These are phyloP conservation scores for Acanthamoeba lenticulata DNA, from an alignment of 208 protist species.

Conservation along the genomic window DNA sequence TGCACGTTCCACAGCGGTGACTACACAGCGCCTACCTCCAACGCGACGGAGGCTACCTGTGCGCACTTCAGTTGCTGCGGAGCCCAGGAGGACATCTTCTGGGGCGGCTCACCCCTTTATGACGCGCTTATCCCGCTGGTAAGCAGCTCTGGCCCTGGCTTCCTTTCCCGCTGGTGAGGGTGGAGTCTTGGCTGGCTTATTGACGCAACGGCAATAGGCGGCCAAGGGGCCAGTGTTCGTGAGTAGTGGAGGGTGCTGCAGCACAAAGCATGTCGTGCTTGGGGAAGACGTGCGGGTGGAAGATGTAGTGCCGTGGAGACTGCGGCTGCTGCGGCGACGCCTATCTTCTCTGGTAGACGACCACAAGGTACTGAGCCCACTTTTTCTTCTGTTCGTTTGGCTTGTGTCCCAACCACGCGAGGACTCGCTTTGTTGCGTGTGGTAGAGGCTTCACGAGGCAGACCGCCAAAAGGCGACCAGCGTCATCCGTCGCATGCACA, in stretches of 20 bases:
- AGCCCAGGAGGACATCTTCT: background rate
- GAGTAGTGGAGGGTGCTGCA: slow-evolving; percentile 9
- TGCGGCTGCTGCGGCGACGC: background rate
- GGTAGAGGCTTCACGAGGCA: background rate
- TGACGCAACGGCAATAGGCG: too few relatives aligned
- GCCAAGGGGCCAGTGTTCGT: background rate
- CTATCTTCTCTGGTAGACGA: background rate
- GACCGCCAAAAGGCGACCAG: background rate
- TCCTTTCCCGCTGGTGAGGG: background rate
- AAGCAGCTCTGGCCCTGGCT: background rate
- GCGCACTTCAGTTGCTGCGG: background rate
- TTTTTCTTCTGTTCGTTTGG: background rate
- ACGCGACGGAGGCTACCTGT: background rate
- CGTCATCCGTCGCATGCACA: background rate
- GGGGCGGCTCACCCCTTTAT: background rate
- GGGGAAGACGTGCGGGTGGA: background rate
- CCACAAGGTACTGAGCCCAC: background rate
- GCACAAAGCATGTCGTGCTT: background rate
- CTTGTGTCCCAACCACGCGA: too few relatives aligned
- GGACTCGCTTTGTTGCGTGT: too few relatives aligned
- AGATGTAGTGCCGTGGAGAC: background rate
- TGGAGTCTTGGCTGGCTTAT: too few relatives aligned
- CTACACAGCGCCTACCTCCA: background rate
- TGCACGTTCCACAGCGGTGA: background rate
- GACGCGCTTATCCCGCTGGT: background rate